These are phyloP conservation scores for Calendula officinalis DNA, from an alignment of 129 eudicot genomes.

Conservation along the genomic window DNA sequence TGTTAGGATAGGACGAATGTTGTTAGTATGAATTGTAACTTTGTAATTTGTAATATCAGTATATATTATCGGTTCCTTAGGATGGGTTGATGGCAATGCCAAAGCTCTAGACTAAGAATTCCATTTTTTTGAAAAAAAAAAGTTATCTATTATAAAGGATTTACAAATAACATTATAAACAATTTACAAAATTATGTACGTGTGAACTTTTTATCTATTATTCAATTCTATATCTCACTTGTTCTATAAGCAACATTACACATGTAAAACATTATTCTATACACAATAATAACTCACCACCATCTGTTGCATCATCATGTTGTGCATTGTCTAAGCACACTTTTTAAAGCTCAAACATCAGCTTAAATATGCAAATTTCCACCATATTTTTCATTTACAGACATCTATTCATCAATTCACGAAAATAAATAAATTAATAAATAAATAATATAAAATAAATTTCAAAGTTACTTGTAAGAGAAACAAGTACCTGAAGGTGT, in stretches of 20 bases:
- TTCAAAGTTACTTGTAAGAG: background rate
- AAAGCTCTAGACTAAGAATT: too few relatives aligned
- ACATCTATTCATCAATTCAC: conserved; percentile 40
- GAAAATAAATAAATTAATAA: background rate
- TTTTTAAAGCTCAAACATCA: background rate
- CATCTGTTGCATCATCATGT: conserved; percentile 11
- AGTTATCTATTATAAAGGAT: too few relatives aligned
- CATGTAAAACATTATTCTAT: background rate
- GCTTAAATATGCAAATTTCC: conserved; percentile 47
- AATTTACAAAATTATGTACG: too few relatives aligned
- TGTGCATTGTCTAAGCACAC: background rate
- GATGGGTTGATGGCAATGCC: too few relatives aligned
- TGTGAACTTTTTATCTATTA: background rate
- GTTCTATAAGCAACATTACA: background rate
- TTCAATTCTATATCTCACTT: background rate
- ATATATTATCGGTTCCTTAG: too few relatives aligned
- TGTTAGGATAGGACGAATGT: too few relatives aligned
- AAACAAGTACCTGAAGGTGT: conserved; percentile 61
- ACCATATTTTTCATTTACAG: conserved; percentile 62
- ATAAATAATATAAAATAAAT: background rate
- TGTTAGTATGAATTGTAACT: too few relatives aligned
- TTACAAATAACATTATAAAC: too few relatives aligned
- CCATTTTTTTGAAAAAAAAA: too few relatives aligned
- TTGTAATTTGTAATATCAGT: too few relatives aligned
- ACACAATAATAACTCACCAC: conserved; percentile 9